These are phyloP conservation scores for Ustilago tritici DNA, from an alignment of 1,284 basidiomycete species.

Conservation along the genomic window DNA sequence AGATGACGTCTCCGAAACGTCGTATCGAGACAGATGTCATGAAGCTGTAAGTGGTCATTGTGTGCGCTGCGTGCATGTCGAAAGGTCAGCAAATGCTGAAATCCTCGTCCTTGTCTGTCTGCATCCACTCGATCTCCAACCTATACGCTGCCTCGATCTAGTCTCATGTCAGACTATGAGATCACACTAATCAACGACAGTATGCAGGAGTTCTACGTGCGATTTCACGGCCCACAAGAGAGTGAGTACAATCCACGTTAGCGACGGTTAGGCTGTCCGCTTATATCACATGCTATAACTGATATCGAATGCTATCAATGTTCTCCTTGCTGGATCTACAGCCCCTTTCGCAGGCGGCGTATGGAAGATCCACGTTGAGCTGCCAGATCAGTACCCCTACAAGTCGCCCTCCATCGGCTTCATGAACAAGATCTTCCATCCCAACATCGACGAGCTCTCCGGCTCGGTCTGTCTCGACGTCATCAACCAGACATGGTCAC, in stretches of 20 bases:
- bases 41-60: conserved; percentile 82
- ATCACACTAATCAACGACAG: conserved; percentile 96
- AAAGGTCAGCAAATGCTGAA: background rate
- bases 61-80: background rate
- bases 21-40: conserved; percentile 99
- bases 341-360: conserved; percentile 95
- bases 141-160: conserved; percentile 13
- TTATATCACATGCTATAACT: too few species aligned
- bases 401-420: conserved; percentile 99
- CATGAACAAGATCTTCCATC: conserved; percentile 99
- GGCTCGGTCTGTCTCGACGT: conserved; percentile 65
- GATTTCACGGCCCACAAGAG: conserved; percentile 91
- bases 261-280: background rate
- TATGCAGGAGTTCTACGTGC: conserved; percentile 98
- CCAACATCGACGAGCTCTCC: conserved; percentile 92
- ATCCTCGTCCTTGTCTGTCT: background rate
- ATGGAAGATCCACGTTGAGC: conserved; percentile 99
- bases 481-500: conserved; percentile 64
- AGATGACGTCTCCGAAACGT: conserved; percentile 80
- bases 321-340: conserved; percentile 68
- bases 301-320: too few species aligned
- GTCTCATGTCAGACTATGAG: conserved; percentile 73
- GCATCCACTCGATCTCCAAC: background rate
- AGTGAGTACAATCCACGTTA: conserved; percentile 75
- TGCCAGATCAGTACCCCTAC: conserved; percentile 99